These are phyloP conservation scores for Erigeron canadensis DNA, from an alignment of 129 eudicot genomes.

Conservation along the genomic window DNA sequence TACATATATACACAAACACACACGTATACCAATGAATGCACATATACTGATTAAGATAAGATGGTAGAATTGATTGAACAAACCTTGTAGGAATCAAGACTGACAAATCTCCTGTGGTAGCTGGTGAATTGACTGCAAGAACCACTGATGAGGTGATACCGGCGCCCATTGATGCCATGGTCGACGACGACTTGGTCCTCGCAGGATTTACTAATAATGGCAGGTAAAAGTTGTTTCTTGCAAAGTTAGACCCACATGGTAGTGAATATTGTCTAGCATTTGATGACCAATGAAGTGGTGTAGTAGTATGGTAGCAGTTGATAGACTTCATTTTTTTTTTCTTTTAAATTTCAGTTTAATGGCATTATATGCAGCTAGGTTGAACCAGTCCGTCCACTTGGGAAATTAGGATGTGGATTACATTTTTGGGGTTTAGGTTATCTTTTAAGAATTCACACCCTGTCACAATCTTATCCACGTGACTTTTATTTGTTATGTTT, in stretches of 20 bases:
- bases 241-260: background rate
- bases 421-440: conserved; percentile 26
- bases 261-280: conserved; percentile 5
- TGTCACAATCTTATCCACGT: conserved; percentile 21
- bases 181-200: conserved; percentile 37
- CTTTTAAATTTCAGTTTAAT: conserved; percentile 14
- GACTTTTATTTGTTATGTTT: background rate
- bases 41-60: background rate
- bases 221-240: background rate
- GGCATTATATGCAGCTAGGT: too few relatives aligned
- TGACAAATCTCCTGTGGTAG: conserved; percentile 42
- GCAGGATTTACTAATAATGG: background rate
- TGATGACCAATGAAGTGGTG: conserved; percentile 11
- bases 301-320: conserved; percentile 22
- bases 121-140: conserved; percentile 30
- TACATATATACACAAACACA: background rate
- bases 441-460: conserved; percentile 17
- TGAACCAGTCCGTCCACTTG: too few relatives aligned
- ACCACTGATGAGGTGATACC: conserved; percentile 32
- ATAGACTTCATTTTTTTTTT: conserved; percentile 36
- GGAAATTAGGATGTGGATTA: too few relatives aligned
- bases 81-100: conserved; percentile 58
- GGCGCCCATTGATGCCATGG: conserved; percentile 23
- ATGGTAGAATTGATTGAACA: background rate
- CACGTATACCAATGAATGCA: background rate